Evolutionary conservation across 1,284 basidiomycete species (phyloP).

Genomic region (Leccinum variabile): DNA sequence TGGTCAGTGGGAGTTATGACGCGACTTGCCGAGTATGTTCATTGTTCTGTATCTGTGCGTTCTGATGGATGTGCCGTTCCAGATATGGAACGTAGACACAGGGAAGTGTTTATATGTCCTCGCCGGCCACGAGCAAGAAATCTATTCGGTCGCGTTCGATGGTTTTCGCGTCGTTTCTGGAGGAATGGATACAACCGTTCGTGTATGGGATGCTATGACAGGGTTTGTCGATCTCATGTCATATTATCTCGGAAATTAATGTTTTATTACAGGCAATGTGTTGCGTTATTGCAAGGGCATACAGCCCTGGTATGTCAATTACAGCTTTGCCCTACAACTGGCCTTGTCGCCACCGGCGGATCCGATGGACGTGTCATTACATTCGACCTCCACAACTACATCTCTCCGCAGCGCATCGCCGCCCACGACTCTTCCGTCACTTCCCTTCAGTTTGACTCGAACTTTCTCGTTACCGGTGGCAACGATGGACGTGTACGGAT

Average conservation of each 20-base stretch:
- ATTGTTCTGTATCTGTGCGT: background rate
- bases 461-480: conserved; percentile 80
- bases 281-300: conserved; percentile 90
- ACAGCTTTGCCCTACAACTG: conserved; percentile 57
- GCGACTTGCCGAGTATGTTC: conserved; percentile 71
- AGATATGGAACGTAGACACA: conserved; percentile 86
- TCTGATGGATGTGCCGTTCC: conserved; percentile 2
- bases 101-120: conserved; percentile 86
- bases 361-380: conserved; percentile 94
- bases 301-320: conserved; percentile 94
- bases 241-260: conserved; percentile 19
- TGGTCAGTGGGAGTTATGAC: conserved; percentile 91
- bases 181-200: conserved; percentile 87
- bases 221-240: conserved; percentile 51
- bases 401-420: conserved; percentile 53
- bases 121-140: conserved; percentile 88
- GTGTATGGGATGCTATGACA: conserved; percentile 81
- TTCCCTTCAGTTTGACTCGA: conserved; percentile 83
- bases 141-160: conserved; percentile 94
- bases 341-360: conserved; percentile 82
- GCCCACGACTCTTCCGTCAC: conserved; percentile 94
- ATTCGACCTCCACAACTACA: conserved; percentile 66
- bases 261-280: conserved; percentile 59
- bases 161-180: conserved; percentile 85
- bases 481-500: conserved; percentile 91